These are phyloP conservation scores for Macaranga tanarius DNA, from an alignment of 441 rosid genomes.

Conservation along the genomic window DNA sequence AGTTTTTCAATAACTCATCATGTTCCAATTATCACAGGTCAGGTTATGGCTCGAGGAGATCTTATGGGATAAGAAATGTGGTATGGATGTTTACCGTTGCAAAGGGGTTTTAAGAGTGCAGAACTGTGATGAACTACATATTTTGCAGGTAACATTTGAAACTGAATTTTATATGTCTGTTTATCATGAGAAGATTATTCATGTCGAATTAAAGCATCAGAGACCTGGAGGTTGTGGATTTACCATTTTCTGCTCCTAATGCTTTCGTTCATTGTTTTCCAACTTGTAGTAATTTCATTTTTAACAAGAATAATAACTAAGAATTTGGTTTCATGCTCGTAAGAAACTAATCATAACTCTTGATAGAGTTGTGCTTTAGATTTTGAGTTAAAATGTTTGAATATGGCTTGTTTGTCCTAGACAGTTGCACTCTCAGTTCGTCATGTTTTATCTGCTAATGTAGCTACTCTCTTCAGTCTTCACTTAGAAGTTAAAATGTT, in stretches of 20 bases:
- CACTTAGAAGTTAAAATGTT: not conserved
- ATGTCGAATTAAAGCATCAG: not conserved
- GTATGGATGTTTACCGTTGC: slow-evolving; percentile 86
- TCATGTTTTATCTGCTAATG: not conserved
- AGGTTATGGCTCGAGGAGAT: slow-evolving; percentile 88
- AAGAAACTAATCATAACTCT: not conserved
- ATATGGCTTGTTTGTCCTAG: too few species aligned
- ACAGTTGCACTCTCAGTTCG: not conserved
- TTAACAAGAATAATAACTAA: not conserved
- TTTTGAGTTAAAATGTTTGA: too few species aligned
- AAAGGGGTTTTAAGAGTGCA: slow-evolving; percentile 73
- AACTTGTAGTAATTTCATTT: too few species aligned
- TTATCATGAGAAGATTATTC: slow-evolving; percentile 15
- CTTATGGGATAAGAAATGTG: slow-evolving; percentile 81
- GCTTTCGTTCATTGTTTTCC: not conserved
- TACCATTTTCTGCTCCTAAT: not conserved
- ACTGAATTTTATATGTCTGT: not conserved
- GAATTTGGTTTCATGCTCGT: not conserved
- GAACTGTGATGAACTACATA: slow-evolving; percentile 75
- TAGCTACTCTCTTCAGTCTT: not conserved
- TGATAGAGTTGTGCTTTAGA: too few species aligned
- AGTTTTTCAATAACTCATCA: slow-evolving; percentile 8
- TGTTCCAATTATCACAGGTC: slow-evolving; percentile 41
- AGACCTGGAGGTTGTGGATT: not conserved
- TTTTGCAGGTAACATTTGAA: slow-evolving; percentile 66